Percentiles rank a stretch among this genome's conserved stretches.
phyloP scores from a whole-genome alignment of 2,329 filamentous ascomycete genomes.

The Ophiostoma pallidulum region DNA sequence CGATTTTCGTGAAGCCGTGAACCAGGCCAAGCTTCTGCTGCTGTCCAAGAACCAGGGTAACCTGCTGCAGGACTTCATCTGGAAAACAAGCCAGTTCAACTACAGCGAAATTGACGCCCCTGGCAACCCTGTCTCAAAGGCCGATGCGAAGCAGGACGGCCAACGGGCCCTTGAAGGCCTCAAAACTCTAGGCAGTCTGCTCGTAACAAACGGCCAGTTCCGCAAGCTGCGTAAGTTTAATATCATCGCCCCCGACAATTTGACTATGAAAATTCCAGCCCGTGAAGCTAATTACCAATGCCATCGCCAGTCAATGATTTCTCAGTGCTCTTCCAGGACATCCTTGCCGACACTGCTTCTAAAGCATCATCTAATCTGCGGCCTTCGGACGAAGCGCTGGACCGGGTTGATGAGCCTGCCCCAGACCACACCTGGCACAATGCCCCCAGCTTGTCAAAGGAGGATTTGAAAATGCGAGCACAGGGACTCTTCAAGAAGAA shows the following conservation, averaged over 20 bases:
- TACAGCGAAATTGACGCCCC: slow-evolving; percentile 54
- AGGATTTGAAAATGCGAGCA: slow-evolving; percentile 58
- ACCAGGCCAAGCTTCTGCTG: slow-evolving; percentile 73
- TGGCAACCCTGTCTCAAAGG: slow-evolving; percentile 61
- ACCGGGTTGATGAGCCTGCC: slow-evolving; percentile 72
- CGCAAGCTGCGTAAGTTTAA: slow-evolving; percentile 65
- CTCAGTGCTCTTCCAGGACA: slow-evolving; percentile 71
- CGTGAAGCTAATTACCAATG: slow-evolving; percentile 8
- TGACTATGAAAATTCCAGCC: background rate
- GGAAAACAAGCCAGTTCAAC: slow-evolving; percentile 73
- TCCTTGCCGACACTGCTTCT: slow-evolving; percentile 79
- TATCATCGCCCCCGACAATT: background rate
- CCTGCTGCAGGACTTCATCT: slow-evolving; percentile 92
- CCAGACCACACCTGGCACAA: slow-evolving; percentile 94
- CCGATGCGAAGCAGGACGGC: slow-evolving; percentile 70
- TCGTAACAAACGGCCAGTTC: slow-evolving; percentile 95
- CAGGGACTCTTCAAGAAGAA: slow-evolving; percentile 51
- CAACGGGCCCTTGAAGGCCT: slow-evolving; percentile 76
- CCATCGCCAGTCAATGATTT: slow-evolving; percentile 58
- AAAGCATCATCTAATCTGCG: slow-evolving; percentile 68
- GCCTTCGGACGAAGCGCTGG: slow-evolving; percentile 66
- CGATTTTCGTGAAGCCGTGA: slow-evolving; percentile 71
- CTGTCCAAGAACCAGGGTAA: slow-evolving; percentile 94
- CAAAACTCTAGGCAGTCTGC: slow-evolving; percentile 74
- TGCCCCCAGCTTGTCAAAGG: slow-evolving; percentile 63